Evolutionary conservation across 306 rosid species (phyloP), one percentile per base, ranked within the genome.

Genomic region (Lathyrus aphaca): DNA sequence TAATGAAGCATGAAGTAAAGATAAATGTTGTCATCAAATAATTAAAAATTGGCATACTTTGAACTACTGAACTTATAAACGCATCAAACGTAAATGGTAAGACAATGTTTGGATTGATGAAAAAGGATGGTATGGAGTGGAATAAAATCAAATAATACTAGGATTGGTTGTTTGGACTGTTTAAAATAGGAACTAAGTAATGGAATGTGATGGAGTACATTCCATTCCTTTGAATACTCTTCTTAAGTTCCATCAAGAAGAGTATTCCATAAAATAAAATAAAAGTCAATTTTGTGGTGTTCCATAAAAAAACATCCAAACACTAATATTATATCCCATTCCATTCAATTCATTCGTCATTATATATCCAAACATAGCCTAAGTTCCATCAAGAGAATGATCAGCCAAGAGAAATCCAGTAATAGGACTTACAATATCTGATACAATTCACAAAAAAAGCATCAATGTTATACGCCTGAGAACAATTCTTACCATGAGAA

Each of bases 401-500:
- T 21, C 67, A 54, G 39, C 76, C 67, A 56, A 59, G 48, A 35
- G 14, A 37, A 71, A 46, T 15, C 29, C 30, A 45, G 21, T 38
- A 55, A 55, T 64, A 32, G 69, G 14, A 37, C 21, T 38, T 17
- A 6, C 18, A 64, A 21, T 54, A 53, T 59, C 38, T 38, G 8
- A 35, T 54, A 53, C 23, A 49, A 65, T 32, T 16, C 40, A 39
- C 11, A 59, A 73, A 51, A 11, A 56, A 56, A 67, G 27, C 50
- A 74, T 64, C 15, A 1, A 64, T 40, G 25, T 38, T 38, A 18
- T 19, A 70, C 17, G 9, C 39, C 12, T 11, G 6, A 16, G 13
- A n/a, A 15, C n/a, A 37, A 16, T 14, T 45, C 70, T 84, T 78
- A 86, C 98, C 98, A 92, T 89, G 73, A 92, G 78, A 80, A 87